Evolutionary conservation across 2,329 filamentous ascomycete genomes (phyloP).

Genomic region (Epichloe glyceriae): DNA sequence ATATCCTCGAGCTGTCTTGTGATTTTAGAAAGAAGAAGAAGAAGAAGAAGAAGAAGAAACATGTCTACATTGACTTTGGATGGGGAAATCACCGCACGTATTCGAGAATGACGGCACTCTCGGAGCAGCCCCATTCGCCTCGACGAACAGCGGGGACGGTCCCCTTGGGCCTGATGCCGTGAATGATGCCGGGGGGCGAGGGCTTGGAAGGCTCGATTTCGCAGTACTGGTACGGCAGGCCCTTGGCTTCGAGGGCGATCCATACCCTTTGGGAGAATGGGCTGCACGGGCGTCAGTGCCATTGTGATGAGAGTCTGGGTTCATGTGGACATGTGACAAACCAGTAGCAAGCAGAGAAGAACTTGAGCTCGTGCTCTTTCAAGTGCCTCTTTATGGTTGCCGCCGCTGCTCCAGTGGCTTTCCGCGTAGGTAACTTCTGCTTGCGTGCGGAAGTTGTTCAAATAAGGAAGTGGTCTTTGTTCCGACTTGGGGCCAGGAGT

Average conservation of each 20-base stretch:
- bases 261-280: too few relatives aligned
- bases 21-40: background rate
- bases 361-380: constrained; percentile 57
- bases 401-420: constrained; percentile 57
- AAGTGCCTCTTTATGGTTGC: constrained; percentile 56
- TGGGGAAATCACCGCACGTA: constrained; percentile 42
- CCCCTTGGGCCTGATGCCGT: constrained; percentile 58
- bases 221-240: too few relatives aligned
- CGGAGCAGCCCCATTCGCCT: constrained; percentile 70
- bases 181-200: too few relatives aligned
- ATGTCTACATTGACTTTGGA: background rate
- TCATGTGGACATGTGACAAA: constrained; percentile 21
- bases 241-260: too few relatives aligned
- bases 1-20: constrained; percentile 49
- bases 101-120: constrained; percentile 72
- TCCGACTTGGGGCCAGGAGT: too few relatives aligned
- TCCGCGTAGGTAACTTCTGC: constrained; percentile 58
- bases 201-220: too few relatives aligned
- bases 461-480: too few relatives aligned
- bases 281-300: too few relatives aligned
- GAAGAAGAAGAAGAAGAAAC: background rate
- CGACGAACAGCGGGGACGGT: constrained; percentile 66
- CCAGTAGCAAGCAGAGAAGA: constrained; percentile 80
- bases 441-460: background rate
- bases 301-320: too few relatives aligned